Conservation (phyloP, 2,329 filamentous ascomycete genomes). For the Nemania serpens region DNA sequence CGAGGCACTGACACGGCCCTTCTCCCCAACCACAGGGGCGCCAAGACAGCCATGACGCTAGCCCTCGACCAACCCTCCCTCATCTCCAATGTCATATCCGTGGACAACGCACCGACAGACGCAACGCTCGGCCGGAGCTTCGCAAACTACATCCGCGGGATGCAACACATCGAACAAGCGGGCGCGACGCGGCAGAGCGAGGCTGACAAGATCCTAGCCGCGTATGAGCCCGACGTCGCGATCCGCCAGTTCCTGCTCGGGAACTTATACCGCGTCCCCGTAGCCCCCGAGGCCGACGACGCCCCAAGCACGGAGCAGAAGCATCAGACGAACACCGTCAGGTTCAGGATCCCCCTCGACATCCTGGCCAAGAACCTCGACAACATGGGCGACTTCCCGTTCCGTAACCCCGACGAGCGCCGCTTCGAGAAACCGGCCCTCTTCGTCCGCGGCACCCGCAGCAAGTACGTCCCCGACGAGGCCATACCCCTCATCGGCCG, state of each 20-base stretch:
- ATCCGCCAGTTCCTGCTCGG: constrained; percentile 92
- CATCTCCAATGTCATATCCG: constrained; percentile 74
- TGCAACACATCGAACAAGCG: constrained; percentile 78
- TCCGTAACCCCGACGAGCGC: constrained; percentile 68
- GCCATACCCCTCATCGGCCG: constrained; percentile 76
- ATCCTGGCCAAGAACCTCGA: constrained; percentile 70
- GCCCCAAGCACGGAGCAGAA: background rate
- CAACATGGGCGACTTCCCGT: constrained; percentile 88
- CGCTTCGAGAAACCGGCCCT: constrained; percentile 79
- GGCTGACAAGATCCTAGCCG: constrained; percentile 76
- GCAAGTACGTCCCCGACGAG: constrained; percentile 81
- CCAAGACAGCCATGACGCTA: constrained; percentile 89
- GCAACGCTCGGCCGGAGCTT: constrained; percentile 76
- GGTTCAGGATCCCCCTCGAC: constrained; percentile 79
- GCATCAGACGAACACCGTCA: constrained; percentile 45
- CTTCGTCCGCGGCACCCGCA: constrained; percentile 78
- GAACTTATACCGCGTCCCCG: constrained; percentile 66
- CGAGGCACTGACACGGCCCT: background rate
- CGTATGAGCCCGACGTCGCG: constrained; percentile 74
- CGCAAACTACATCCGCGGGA: constrained; percentile 77
- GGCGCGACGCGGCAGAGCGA: constrained; percentile 71
- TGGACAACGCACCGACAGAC: constrained; percentile 92
- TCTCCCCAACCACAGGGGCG: constrained; percentile 57
- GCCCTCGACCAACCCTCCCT: constrained; percentile 72
- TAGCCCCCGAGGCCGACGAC: constrained; percentile 36